Evolutionary conservation across 2,329 filamentous ascomycete species (phyloP).

Genomic region (Phaeophleospora eucalypticola): DNA sequence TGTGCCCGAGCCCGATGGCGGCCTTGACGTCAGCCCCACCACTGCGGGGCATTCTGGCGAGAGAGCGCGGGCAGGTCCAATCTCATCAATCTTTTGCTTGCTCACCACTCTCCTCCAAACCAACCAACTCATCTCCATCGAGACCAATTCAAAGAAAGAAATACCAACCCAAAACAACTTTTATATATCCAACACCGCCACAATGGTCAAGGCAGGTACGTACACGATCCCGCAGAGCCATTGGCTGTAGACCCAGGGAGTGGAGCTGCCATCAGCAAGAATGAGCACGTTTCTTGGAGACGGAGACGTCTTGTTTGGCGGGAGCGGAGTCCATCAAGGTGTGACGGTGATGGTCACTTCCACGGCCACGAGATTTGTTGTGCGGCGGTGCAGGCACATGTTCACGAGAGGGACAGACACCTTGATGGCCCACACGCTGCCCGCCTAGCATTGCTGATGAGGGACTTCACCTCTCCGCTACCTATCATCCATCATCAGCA

Average conservation of each 20-base stretch:
- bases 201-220: slow-evolving; percentile 98
- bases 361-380: no score
- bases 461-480: not conserved
- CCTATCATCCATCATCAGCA: no score
- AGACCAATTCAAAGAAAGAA: slow-evolving; percentile 8
- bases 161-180: slow-evolving; percentile 8
- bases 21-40: not conserved
- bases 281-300: slow-evolving; percentile 33
- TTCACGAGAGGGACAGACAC: slow-evolving; percentile 1
- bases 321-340: not conserved
- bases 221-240: slow-evolving; percentile 24
- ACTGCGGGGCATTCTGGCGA: not conserved
- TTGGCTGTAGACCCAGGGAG: slow-evolving; percentile 17
- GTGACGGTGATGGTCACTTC: no score
- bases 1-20: not conserved
- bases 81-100: not conserved
- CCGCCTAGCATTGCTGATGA: not conserved
- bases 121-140: not conserved
- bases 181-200: slow-evolving; percentile 52
- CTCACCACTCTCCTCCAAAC: not conserved
- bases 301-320: slow-evolving; percentile 1
- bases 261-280: slow-evolving; percentile 30
- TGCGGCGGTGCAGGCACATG: no score
- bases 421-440: slow-evolving; percentile 7
- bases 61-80: not conserved